A percentile compares a stretch with the other conserved stretches of the same genome.
These are phyloP conservation scores for Dendrobium nobile DNA, from an alignment of 106 monocot species.

Conservation along the genomic window DNA sequence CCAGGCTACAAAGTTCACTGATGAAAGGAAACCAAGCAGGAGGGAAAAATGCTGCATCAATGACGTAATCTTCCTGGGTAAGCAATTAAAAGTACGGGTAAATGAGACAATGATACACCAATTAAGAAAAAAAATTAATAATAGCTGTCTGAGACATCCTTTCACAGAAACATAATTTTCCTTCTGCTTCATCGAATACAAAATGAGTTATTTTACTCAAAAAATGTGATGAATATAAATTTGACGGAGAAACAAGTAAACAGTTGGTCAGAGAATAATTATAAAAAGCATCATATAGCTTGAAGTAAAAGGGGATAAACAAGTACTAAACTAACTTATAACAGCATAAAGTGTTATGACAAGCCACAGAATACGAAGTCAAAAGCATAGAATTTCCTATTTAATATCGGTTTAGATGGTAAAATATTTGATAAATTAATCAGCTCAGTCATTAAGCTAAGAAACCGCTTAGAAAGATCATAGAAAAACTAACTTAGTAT, in stretches of 20 bases:
- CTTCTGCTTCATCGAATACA: neutral
- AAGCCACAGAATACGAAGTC: neutral
- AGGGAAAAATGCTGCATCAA: neutral
- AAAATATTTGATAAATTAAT: neutral
- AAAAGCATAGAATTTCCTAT: neutral
- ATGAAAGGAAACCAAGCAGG: neutral
- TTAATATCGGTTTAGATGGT: neutral
- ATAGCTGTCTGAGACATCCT: neutral
- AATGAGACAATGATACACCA: no score
- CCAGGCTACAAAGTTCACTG: neutral
- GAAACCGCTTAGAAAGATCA: constrained; percentile 2
- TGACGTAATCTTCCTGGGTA: neutral
- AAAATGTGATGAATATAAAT: neutral
- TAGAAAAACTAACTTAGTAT: neutral
- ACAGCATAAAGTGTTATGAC: neutral
- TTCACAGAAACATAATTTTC: neutral
- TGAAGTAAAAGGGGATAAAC: neutral
- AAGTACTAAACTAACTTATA: constrained; percentile 1
- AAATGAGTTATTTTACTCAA: neutral
- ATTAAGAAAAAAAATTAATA: neutral
- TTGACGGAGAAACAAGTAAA: neutral
- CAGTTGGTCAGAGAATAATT: neutral
- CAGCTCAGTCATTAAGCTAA: neutral
- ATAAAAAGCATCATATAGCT: neutral
- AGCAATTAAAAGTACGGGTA: neutral